Evolutionary conservation across 164 flowering plant species (phyloP).

Genomic region (Vitis rotundifolia): DNA sequence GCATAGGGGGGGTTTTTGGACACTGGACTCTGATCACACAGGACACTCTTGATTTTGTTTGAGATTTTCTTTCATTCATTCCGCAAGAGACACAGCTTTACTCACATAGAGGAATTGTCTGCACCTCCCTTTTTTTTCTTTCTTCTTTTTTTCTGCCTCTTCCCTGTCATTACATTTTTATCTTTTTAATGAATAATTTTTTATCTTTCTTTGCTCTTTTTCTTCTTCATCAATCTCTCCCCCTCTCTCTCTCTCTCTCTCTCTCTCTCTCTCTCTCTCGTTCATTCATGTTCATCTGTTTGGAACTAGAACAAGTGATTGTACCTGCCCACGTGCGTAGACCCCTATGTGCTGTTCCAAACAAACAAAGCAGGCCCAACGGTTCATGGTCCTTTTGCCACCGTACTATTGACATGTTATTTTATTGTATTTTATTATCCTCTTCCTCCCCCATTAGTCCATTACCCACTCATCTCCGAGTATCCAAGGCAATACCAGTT

Average conservation of each 20-base stretch:
- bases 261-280: not conserved
- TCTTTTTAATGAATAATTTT: not conserved
- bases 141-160: not conserved
- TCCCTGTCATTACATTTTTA: not conserved
- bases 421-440: too few species aligned
- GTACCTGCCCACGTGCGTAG: constrained; percentile 37
- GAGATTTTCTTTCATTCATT: constrained; percentile 25
- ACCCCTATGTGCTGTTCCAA: constrained; percentile 21
- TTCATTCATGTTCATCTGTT: not conserved
- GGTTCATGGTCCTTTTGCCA: constrained; percentile 22
- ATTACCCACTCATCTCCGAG: too few species aligned
- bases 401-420: constrained; percentile 8
- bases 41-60: constrained; percentile 19
- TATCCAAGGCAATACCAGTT: too few species aligned
- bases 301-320: constrained; percentile 9
- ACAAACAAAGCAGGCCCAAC: constrained; percentile 38
- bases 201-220: not conserved
- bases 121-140: not conserved
- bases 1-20: not conserved
- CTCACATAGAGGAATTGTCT: constrained; percentile 17
- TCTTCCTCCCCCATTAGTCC: too few species aligned
- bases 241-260: constrained; percentile 1
- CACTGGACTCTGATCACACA: not conserved
- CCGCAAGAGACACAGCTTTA: constrained; percentile 21
- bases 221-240: not conserved